Percentiles rank a stretch among this genome's conserved stretches.
These are phyloP conservation scores for Boletus mariae DNA, from an alignment of 1,284 basidiomycete species.

Conservation along the genomic window DNA sequence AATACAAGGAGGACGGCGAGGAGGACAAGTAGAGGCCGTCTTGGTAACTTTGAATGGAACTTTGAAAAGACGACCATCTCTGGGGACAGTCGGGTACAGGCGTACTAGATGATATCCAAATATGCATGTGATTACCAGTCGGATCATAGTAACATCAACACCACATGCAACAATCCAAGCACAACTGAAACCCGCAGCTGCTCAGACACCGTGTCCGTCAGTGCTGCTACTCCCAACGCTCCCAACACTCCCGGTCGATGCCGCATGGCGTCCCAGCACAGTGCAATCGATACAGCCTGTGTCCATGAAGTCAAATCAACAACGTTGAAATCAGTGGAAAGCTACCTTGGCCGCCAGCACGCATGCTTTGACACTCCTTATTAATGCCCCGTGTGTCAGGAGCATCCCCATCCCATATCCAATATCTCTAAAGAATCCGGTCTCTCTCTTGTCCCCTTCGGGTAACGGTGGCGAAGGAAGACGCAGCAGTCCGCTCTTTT, in stretches of 20 bases:
- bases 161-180: slow-evolving; percentile 39
- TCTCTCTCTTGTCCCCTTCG: slow-evolving; percentile 1
- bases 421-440: slow-evolving; percentile 9
- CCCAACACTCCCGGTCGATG: slow-evolving; percentile 32
- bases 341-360: slow-evolving; percentile 48
- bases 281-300: slow-evolving; percentile 27
- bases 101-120: neutral
- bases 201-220: slow-evolving; percentile 47
- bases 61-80: slow-evolving; percentile 21
- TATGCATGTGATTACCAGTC: slow-evolving; percentile 20
- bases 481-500: slow-evolving; percentile 16
- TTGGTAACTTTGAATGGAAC: neutral
- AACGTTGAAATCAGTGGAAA: neutral
- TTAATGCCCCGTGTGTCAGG: slow-evolving; percentile 18
- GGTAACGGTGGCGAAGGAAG: slow-evolving; percentile 11
- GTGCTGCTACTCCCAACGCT: slow-evolving; percentile 37
- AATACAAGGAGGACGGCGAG: slow-evolving; percentile 24
- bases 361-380: slow-evolving; percentile 38
- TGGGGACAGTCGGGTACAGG: neutral
- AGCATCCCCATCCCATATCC: slow-evolving; percentile 8
- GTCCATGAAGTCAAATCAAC: slow-evolving; percentile 27
- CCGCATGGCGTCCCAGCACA: slow-evolving; percentile 20
- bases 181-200: slow-evolving; percentile 35
- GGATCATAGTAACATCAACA: too few species aligned
- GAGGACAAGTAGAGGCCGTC: slow-evolving; percentile 13